phyloP scores from a whole-genome alignment of 2,329 filamentous ascomycete genomes.

The Fusarium udum region DNA sequence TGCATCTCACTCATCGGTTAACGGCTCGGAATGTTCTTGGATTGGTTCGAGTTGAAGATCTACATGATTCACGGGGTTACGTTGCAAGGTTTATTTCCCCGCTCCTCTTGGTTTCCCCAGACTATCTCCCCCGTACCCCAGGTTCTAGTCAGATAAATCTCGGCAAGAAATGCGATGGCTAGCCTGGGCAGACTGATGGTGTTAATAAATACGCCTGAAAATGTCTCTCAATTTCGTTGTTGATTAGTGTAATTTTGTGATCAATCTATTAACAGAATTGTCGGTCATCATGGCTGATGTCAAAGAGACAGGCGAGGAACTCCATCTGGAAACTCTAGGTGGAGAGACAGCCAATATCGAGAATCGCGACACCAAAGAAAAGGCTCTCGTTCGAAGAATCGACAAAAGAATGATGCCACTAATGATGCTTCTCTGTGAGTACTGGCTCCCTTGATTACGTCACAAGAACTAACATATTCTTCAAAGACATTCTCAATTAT shows the following conservation, averaged over 20 bases:
- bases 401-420: conserved; percentile 22
- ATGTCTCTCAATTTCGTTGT: fast-evolving
- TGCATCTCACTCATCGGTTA: neutral
- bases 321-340: conserved; percentile 4
- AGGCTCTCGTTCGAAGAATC: neutral
- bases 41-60: neutral
- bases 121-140: neutral
- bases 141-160: neutral
- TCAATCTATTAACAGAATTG: neutral
- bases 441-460: fast-evolving
- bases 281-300: neutral
- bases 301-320: neutral
- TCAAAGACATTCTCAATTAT: conserved; percentile 1
- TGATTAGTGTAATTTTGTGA: too few relatives aligned
- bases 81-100: conserved; percentile 6
- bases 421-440: conserved; percentile 13
- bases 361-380: neutral
- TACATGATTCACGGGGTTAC: neutral
- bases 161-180: neutral
- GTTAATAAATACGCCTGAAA: neutral
- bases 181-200: neutral
- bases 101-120: conserved; percentile 4
- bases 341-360: neutral
- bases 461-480: neutral
- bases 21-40: neutral